phyloP scores from a whole-genome alignment of 257 asterid genomes.

The Solanum ossicruentum region DNA sequence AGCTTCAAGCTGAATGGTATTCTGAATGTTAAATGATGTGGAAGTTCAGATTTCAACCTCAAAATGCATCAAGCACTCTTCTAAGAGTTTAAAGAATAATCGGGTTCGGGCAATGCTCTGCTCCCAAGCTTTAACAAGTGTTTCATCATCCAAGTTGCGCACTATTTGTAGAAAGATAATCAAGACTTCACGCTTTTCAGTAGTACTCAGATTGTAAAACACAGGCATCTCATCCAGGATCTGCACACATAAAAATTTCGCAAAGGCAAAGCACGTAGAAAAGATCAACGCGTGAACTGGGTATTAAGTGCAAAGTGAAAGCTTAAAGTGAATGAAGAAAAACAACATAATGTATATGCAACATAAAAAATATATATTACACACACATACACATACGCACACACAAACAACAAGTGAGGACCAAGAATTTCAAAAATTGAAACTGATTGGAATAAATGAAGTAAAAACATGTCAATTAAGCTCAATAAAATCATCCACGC shows the following conservation, averaged over 20 bases:
- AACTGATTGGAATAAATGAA: not conserved
- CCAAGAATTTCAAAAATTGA: not conserved
- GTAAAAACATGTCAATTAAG: not conserved
- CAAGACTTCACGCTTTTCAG: conserved; percentile 90
- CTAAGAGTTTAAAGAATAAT: conserved; percentile 92
- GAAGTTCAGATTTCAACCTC: conserved; percentile 42
- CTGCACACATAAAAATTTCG: conserved; percentile 30
- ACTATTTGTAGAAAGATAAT: conserved; percentile 68
- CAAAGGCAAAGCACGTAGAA: not conserved
- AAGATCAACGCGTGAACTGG: not conserved
- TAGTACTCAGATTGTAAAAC: conserved; percentile 84
- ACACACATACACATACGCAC: not conserved
- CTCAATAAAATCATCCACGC: not conserved
- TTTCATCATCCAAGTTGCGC: conserved; percentile 89
- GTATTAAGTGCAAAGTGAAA: not conserved
- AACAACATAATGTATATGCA: not conserved
- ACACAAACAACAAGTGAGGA: not conserved
- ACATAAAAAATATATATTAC: too few relatives aligned
- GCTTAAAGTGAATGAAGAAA: not conserved
- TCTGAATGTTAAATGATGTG: not conserved
- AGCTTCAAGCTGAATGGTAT: not conserved
- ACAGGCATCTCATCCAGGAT: conserved; percentile 99
- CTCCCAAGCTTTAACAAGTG: conserved; percentile 98
- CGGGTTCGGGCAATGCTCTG: conserved; percentile 99
- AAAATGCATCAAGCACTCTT: conserved; percentile 83